Percentiles rank a stretch among this genome's conserved stretches.
phyloP scores from a whole-genome alignment of 495 filamentous ascomycete species.

The Aspergillus campestris region DNA sequence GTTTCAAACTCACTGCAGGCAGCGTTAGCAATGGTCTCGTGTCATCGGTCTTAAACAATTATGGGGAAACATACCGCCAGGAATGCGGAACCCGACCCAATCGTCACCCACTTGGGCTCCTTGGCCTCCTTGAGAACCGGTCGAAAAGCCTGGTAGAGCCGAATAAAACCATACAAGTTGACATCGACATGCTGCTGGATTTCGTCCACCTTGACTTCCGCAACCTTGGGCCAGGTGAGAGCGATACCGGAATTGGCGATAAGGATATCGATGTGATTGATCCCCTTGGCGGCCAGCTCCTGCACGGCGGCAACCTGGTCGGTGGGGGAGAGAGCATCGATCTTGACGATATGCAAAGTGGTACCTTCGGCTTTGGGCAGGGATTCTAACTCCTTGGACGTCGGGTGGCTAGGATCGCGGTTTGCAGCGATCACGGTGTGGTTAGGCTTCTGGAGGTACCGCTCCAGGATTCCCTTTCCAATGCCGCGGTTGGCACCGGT shows the following conservation, averaged over 20 bases:
- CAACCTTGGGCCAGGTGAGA: constrained; percentile 8
- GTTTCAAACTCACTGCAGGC: background rate
- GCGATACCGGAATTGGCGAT: constrained; percentile 43
- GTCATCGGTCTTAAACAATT: too few species aligned
- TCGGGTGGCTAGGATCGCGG: constrained; percentile 23
- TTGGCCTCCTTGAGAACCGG: constrained; percentile 22
- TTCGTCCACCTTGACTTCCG: constrained; percentile 14
- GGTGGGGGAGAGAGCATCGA: constrained; percentile 26
- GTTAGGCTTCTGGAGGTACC: constrained; percentile 33
- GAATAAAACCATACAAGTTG: constrained; percentile 6
- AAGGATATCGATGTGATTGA: constrained; percentile 38
- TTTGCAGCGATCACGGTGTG: constrained; percentile 41
- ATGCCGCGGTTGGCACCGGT: constrained; percentile 40
- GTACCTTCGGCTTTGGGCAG: constrained; percentile 24
- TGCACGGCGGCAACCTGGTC: constrained; percentile 19
- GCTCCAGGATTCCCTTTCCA: constrained; percentile 31
- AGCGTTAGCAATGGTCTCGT: too few species aligned
- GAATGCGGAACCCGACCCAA: constrained; percentile 21
- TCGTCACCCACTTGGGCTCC: constrained; percentile 28
- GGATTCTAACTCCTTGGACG: constrained; percentile 15
- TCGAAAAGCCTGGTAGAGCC: constrained; percentile 7
- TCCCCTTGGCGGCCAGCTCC: constrained; percentile 17
- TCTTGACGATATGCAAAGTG: constrained; percentile 30
- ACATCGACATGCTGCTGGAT: constrained; percentile 11
- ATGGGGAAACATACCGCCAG: constrained; percentile 1